Percentiles rank a stretch among this genome's conserved stretches.
phyloP scores from a whole-genome alignment of 139 green algal genomes.

The Tetradesmus lagerheimii region DNA sequence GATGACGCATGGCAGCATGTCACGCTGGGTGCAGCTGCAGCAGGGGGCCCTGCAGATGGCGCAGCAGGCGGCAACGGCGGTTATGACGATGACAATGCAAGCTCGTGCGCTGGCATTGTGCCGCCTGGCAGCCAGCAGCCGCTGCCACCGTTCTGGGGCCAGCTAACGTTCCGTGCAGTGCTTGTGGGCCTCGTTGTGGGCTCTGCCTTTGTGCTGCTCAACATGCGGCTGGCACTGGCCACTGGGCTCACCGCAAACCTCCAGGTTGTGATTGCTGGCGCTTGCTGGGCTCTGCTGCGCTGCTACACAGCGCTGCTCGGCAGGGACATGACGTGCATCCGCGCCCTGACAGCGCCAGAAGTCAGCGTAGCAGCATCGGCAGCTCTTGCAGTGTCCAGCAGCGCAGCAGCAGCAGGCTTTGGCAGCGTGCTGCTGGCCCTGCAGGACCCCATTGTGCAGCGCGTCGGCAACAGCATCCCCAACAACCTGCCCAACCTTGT shows the following conservation, averaged over 20 bases:
- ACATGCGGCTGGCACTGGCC: conserved; percentile 24
- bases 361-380: conserved; percentile 39
- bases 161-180: conserved; percentile 31
- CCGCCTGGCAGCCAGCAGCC: conserved; percentile 35
- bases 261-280: conserved; percentile 27
- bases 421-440: conserved; percentile 37
- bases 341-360: conserved; percentile 23
- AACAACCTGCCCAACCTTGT: conserved; percentile 20
- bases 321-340: conserved; percentile 45
- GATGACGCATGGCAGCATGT: conserved; percentile 1
- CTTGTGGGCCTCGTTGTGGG: conserved; percentile 37
- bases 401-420: conserved; percentile 25
- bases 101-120: conserved; percentile 27
- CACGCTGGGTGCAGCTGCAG: not conserved
- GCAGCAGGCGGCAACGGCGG: not conserved
- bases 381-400: conserved; percentile 31
- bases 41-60: not conserved
- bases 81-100: not conserved
- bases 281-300: conserved; percentile 40
- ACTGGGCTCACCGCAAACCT: conserved; percentile 10
- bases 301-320: conserved; percentile 22
- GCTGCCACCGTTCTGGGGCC: conserved; percentile 18
- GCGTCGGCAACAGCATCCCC: not conserved
- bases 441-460: not conserved
- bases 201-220: conserved; percentile 29